These are phyloP conservation scores for Xylaria palmicola DNA, from an alignment of 495 filamentous ascomycete species.

Conservation along the genomic window DNA sequence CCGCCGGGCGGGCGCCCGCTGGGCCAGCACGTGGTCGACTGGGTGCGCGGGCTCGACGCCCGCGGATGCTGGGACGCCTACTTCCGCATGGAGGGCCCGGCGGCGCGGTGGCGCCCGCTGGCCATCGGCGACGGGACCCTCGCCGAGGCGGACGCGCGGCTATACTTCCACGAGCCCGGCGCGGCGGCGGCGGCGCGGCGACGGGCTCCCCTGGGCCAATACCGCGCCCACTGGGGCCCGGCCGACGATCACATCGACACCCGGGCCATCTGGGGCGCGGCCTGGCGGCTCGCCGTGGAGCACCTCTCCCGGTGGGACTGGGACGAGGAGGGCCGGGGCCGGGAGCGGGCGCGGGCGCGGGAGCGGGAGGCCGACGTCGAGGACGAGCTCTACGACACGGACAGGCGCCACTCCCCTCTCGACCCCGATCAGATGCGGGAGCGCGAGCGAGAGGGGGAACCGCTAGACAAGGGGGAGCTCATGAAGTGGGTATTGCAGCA, in stretches of 20 bases:
- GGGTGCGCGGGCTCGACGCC: constrained; percentile 15
- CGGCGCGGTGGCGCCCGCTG: no score
- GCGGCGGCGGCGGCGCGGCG: neutral
- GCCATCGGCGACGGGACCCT: neutral
- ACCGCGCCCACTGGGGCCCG: no score
- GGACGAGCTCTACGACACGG: neutral
- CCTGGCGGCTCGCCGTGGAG: neutral
- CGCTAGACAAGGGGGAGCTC: neutral
- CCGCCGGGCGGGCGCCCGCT: constrained; percentile 24
- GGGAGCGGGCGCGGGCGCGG: no score
- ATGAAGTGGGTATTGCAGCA: no score
- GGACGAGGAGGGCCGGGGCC: neutral
- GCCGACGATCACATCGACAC: neutral
- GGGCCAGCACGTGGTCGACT: constrained; percentile 7
- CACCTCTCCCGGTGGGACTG: neutral
- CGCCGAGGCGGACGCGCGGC: neutral
- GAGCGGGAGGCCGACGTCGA: neutral
- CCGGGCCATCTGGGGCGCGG: neutral
- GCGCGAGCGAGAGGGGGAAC: neutral
- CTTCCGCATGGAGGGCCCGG: constrained; percentile 14
- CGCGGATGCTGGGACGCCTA: constrained; percentile 26
- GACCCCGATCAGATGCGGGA: neutral
- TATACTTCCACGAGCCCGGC: neutral
- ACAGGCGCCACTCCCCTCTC: neutral
- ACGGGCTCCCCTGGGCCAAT: no score